phyloP scores from a whole-genome alignment of 2,329 filamentous ascomycete genomes.

The Fusarium oxysporum region DNA sequence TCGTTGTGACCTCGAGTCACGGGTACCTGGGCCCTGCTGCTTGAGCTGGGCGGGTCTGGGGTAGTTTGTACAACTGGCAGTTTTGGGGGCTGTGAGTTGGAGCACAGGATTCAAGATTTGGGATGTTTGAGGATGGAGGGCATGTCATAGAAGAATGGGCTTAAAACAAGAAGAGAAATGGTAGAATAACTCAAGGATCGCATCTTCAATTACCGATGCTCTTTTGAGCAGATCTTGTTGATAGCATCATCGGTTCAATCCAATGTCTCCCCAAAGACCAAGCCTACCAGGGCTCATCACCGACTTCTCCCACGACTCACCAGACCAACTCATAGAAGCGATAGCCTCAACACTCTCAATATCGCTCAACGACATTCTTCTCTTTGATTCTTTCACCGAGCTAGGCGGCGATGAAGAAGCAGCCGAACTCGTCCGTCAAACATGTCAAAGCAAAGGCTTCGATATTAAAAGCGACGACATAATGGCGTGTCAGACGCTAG shows the following conservation, averaged over 20 bases:
- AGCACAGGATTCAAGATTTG: constrained; percentile 19
- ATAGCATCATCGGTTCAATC: background rate
- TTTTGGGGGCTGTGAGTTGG: constrained; percentile 2
- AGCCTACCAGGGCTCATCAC: constrained; percentile 43
- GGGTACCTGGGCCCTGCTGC: background rate
- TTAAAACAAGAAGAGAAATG: background rate
- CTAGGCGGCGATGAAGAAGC: constrained; percentile 55
- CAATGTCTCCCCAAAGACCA: constrained; percentile 21
- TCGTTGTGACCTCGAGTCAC: background rate
- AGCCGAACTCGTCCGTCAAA: constrained; percentile 41
- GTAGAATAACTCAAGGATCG: background rate
- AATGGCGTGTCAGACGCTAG: constrained; percentile 56
- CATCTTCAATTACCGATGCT: background rate
- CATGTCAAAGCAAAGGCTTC: constrained; percentile 40
- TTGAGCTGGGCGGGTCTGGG: background rate
- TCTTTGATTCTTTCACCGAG: constrained; percentile 58
- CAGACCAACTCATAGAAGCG: constrained; percentile 50
- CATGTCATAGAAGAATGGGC: background rate
- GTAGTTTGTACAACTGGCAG: constrained; percentile 2
- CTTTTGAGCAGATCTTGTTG: background rate
- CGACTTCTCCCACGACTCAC: constrained; percentile 23
- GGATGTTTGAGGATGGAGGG: background rate
- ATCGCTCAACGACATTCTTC: constrained; percentile 46
- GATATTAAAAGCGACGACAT: constrained; percentile 56
- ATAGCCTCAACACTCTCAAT: constrained; percentile 54